These are phyloP conservation scores for Trametes hirsuta DNA, from an alignment of 1,284 basidiomycete genomes.

Conservation along the genomic window DNA sequence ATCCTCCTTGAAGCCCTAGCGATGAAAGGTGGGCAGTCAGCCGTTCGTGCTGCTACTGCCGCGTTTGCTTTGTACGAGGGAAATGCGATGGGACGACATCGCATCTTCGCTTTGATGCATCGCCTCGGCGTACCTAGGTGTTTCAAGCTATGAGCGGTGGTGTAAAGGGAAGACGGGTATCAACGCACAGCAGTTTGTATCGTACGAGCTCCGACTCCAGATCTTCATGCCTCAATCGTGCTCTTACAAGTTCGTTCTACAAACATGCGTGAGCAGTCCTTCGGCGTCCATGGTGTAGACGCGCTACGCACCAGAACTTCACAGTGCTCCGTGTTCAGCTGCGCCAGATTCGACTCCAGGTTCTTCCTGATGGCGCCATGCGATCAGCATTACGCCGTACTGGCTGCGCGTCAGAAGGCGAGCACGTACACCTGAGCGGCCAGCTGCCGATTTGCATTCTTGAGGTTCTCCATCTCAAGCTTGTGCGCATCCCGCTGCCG, in stretches of 20 bases:
- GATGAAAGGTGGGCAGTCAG: background rate
- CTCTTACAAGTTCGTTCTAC: conserved; percentile 88
- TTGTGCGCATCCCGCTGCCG: conserved; percentile 77
- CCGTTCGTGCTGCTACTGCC: conserved; percentile 30
- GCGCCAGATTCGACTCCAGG: conserved; percentile 77
- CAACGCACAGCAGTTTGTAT: conserved; percentile 84
- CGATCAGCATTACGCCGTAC: conserved; percentile 1
- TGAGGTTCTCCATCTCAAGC: conserved; percentile 78
- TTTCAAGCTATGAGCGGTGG: background rate
- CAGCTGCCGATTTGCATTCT: conserved; percentile 79
- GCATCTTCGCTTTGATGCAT: conserved; percentile 86
- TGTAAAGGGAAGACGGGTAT: background rate
- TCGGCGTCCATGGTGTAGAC: background rate
- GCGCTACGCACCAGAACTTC: conserved; percentile 60
- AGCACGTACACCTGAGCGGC: conserved; percentile 74
- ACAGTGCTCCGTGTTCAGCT: conserved; percentile 82
- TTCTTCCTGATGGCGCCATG: conserved; percentile 58
- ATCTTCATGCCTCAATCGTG: conserved; percentile 86
- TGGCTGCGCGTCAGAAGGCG: background rate
- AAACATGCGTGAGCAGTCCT: conserved; percentile 14
- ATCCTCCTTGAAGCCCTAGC: background rate
- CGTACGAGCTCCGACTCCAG: conserved; percentile 88
- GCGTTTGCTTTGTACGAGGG: conserved; percentile 38
- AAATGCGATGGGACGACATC: conserved; percentile 72
- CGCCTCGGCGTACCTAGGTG: conserved; percentile 80